phyloP scores from a whole-genome alignment of 441 rosid species.

The Gossypium davidsonii region DNA sequence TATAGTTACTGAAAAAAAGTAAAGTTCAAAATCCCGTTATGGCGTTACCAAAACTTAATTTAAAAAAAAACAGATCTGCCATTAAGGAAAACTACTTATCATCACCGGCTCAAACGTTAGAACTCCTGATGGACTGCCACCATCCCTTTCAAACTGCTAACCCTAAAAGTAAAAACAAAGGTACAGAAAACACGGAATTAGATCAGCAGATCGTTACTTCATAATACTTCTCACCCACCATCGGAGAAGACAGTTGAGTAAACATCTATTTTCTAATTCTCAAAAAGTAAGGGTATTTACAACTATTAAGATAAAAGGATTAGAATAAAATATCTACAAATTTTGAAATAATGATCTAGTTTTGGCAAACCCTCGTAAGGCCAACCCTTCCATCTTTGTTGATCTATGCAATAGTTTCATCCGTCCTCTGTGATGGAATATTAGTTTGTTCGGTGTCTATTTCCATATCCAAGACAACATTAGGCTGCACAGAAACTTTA shows the following conservation, averaged over 20 bases:
- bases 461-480: background rate
- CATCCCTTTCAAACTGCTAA: background rate
- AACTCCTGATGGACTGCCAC: background rate
- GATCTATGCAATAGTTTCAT: conserved; percentile 9
- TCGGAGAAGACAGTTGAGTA: background rate
- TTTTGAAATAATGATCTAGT: background rate
- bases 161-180: background rate
- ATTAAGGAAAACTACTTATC: no score
- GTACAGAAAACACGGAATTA: background rate
- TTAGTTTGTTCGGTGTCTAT: conserved; percentile 16
- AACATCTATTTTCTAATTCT: background rate
- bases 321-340: conserved; percentile 2
- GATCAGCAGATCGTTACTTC: background rate
- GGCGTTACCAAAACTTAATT: no score
- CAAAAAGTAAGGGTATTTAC: background rate
- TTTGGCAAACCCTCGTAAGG: background rate
- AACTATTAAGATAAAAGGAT: background rate
- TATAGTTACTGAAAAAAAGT: no score
- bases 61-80: no score
- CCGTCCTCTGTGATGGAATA: background rate
- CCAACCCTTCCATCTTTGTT: background rate
- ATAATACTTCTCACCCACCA: background rate
- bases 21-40: no score
- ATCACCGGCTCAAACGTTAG: background rate
- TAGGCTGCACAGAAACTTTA: conserved; percentile 7